A percentile compares a stretch with the other conserved stretches of the same genome.
Conservation (phyloP, 768 basidiomycete species). For the Tylopilus cervinicoccineus region DNA sequence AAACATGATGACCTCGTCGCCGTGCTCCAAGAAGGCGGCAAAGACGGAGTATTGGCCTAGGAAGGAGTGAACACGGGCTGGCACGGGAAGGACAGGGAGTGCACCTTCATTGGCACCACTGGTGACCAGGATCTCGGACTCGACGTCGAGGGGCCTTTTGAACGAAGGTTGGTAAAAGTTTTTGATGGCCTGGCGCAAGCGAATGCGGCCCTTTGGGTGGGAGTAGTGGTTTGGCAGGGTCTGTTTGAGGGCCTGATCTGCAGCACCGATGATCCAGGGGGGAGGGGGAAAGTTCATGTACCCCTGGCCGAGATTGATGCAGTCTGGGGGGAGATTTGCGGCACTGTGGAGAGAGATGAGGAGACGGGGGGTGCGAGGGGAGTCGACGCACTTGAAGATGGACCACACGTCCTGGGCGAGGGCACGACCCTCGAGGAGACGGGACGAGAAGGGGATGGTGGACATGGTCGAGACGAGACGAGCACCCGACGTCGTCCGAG, state of each 20-base stretch:
- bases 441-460: conserved; percentile 60
- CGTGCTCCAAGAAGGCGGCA: conserved; percentile 84
- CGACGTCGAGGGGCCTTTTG: conserved; percentile 70
- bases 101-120: conserved; percentile 96
- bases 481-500: neutral
- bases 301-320: conserved; percentile 93
- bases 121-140: conserved; percentile 88
- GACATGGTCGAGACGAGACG: neutral
- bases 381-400: conserved; percentile 67
- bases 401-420: conserved; percentile 87
- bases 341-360: conserved; percentile 45
- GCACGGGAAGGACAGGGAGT: neutral
- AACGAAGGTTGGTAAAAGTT: conserved; percentile 68
- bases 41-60: conserved; percentile 89
- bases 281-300: conserved; percentile 95
- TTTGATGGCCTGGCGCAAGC: conserved; percentile 85
- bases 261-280: conserved; percentile 71
- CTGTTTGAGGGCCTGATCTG: conserved; percentile 58
- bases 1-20: conserved; percentile 98
- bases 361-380: conserved; percentile 1
- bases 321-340: conserved; percentile 83
- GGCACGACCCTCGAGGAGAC: conserved; percentile 72
- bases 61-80: conserved; percentile 2
- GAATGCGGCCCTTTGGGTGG: conserved; percentile 84
- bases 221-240: conserved; percentile 82